Evolutionary conservation across 305 asterid species (phyloP), one percentile per base, ranked within the genome.

Genomic region (Fraxinus latifolia): DNA sequence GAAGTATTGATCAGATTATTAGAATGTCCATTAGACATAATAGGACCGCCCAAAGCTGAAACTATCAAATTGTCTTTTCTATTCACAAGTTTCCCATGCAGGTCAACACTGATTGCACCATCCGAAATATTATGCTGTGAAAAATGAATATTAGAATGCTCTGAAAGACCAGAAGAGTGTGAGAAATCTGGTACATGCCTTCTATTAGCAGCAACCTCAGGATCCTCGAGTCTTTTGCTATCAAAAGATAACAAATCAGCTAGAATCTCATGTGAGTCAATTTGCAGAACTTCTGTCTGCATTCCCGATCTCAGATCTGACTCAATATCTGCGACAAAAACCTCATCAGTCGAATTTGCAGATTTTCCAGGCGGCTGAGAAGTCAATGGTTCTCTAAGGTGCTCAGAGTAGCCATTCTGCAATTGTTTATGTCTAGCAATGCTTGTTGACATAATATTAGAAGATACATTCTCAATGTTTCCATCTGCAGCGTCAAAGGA

Each of bases 201-300:
- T 85, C 87, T 85, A 87, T 77, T 86, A 44, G 86, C 70, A 77
- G 87, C 47, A 71, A 89, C 81, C 86, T 91, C 95, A 8, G 95
- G 96, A 85, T 90, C 96, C 87, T 86, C 87, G 27, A 86, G 84
- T 84, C 97, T 87, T 90, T 89, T 92, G 72, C 89, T 90, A 62
- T 90, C 86, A 80, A 90, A 92, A 78, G 91, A 90, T 74, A 86
- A 85, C 83, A 89, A 80, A 79, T 90, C 94, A 75, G 89, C 92
- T 82, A 86, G 93, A 47, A 82, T 75, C 80, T 89, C 94, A 82
- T 81, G 79, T 25, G 82, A 62, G 32, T 83, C 81, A 15, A 21
- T 86, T 76, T 81, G 88, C 31, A 62, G 65, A 68, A 14, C 83
- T 76, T 85, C 86, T 78, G 85, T 79, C 77, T 78, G 87, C 19